Base-by-base conservation (phyloP, 306 rosid species). In the Malus sylvestris region DNA sequence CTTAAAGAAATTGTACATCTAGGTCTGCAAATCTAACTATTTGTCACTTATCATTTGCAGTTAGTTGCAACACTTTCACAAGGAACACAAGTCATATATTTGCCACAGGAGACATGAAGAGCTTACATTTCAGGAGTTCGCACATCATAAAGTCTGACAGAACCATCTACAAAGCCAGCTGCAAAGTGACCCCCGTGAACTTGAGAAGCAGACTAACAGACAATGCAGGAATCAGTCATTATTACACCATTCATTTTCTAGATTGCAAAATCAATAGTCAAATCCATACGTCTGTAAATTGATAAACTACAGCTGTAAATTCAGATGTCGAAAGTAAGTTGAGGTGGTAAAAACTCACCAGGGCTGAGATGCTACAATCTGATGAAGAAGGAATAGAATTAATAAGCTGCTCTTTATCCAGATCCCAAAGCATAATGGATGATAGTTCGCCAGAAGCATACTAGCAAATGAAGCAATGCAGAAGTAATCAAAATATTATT, bases 91-190 rank as follows among this genome's bases (percentile, higher is more conserved):
- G 30, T 25, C 25, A 8, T 30, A 33, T 10, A 65, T 55, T 44
- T 42, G 53, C 72, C 57, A 55, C 52, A 66, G 53, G 73, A n/a
- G 38, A 35, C 18, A 46, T 18, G 10, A 20, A 5, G 77, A 71
- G 84, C 99, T 91, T 87, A 96, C 99, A 81, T 80, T 61, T 91
- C 96, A 71, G 97, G 98, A 25, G 88, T 82, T 75, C 99, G 89
- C 72, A 84, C 87, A 80, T 96, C 99, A 79, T 96, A 96, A 40
- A 96, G 85, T 83, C 92, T 86, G 67, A 96, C 92, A 78, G 96
- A 91, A 79, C 98, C 98, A 68, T 96, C 99, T 44, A 84, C 62
- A 81, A 91, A 96, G 78, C 99, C 99, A 82, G 99, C 99, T n/a
- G 98, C 90, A 75, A 96, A 81, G 71, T 87, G 98, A 30, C 97